Conservation (phyloP, 129 eudicot species). For the Chrysanthemum lavandulifolium region DNA sequence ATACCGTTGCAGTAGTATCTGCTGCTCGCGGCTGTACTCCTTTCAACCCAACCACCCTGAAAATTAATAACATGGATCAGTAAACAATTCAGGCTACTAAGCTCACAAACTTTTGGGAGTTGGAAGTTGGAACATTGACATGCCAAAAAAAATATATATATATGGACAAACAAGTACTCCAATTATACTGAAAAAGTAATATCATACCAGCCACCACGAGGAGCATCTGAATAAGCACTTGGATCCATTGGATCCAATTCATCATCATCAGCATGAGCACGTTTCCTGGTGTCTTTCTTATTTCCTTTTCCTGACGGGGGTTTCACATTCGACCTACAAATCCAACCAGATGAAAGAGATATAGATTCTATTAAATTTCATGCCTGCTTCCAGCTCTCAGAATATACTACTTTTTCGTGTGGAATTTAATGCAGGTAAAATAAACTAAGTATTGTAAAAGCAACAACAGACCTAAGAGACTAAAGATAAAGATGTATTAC, state of each 20-base stretch:
- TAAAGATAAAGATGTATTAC: conserved; percentile 34
- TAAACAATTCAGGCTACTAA: not conserved
- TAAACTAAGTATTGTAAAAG: not conserved
- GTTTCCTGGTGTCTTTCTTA: conserved; percentile 68
- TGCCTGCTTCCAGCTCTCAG: not conserved
- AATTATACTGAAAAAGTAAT: conserved; percentile 17
- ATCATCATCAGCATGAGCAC: conserved; percentile 71
- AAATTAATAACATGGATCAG: conserved; percentile 22
- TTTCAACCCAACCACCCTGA: conserved; percentile 96
- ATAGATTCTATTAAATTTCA: not conserved
- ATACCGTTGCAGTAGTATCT: conserved; percentile 97
- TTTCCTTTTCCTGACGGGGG: conserved; percentile 80
- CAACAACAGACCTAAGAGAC: not conserved
- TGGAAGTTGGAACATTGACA: conserved; percentile 4
- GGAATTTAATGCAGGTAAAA: not conserved
- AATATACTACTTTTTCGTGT: not conserved
- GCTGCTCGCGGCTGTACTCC: conserved; percentile 99
- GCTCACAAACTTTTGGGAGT: not conserved
- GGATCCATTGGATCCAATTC: conserved; percentile 99
- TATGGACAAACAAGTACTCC: not conserved
- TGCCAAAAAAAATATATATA: not conserved
- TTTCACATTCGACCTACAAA: conserved; percentile 56
- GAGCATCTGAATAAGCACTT: conserved; percentile 97
- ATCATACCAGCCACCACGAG: conserved; percentile 97
- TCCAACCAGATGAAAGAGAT: not conserved